Percentiles rank a stretch among this genome's conserved stretches.
These are phyloP conservation scores for Chlamydomonas incerta DNA, from an alignment of 139 green algal species.

Conservation along the genomic window DNA sequence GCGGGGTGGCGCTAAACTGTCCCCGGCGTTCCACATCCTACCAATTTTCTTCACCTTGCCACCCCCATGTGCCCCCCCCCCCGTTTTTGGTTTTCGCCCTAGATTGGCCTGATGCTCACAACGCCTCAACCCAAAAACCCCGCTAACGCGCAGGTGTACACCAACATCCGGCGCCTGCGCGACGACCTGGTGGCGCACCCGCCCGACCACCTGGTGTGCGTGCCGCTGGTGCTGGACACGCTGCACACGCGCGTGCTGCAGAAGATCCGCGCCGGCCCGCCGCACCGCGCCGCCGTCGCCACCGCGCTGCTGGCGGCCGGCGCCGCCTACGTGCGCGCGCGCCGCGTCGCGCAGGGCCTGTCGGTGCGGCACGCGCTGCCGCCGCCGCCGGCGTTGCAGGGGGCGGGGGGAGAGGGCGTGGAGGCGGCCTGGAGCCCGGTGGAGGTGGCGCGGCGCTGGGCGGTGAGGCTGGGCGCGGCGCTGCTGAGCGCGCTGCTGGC, in stretches of 20 bases:
- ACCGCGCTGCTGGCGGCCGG: conserved; percentile 68
- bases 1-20: too few species aligned
- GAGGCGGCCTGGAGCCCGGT: conserved; percentile 21
- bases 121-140: neutral
- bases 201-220: conserved; percentile 91
- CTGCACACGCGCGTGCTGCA: conserved; percentile 70
- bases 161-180: conserved; percentile 83
- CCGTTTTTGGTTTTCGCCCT: too few species aligned
- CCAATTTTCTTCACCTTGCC: too few species aligned
- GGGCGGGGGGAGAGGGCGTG: conserved; percentile 59
- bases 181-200: conserved; percentile 79
- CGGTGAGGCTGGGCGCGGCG: conserved; percentile 57
- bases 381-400: conserved; percentile 53
- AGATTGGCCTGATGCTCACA: neutral
- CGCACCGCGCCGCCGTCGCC: conserved; percentile 62
- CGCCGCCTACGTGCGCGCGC: conserved; percentile 59
- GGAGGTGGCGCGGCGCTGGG: conserved; percentile 45
- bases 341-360: conserved; percentile 54
- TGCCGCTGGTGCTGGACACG: conserved; percentile 94
- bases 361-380: conserved; percentile 63
- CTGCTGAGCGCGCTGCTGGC: conserved; percentile 68
- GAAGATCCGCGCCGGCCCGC: conserved; percentile 61
- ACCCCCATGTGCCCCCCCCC: too few species aligned
- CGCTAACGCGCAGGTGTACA: conserved; percentile 88
- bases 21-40: too few species aligned